phyloP scores from a whole-genome alignment of 2,329 filamentous ascomycete genomes.

The Alternaria arbusti region DNA sequence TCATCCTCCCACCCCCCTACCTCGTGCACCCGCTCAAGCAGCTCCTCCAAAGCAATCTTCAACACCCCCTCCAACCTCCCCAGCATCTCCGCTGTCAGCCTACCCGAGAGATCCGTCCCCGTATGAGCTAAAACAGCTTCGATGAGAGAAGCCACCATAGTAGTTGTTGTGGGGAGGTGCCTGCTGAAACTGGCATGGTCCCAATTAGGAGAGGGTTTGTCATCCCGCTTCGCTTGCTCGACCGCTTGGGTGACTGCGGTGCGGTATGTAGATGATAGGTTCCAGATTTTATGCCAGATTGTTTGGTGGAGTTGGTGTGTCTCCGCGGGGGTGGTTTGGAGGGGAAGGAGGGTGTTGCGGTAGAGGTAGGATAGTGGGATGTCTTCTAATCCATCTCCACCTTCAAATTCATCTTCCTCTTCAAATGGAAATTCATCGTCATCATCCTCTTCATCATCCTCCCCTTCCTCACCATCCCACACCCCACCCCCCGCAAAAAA shows the following conservation, averaged over 20 bases:
- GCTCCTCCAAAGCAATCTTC: background rate
- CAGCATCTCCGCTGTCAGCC: background rate
- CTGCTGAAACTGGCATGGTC: background rate
- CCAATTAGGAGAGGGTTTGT: background rate
- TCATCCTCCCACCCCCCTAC: background rate
- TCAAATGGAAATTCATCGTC: background rate
- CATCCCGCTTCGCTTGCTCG: background rate
- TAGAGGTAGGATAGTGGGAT: background rate
- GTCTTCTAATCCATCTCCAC: background rate
- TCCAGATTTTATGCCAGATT: background rate
- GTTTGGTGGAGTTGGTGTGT: background rate
- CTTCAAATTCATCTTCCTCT: background rate
- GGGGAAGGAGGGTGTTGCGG: background rate
- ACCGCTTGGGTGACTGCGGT: background rate
- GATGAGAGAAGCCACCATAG: background rate
- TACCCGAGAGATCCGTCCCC: background rate
- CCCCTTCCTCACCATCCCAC: background rate
- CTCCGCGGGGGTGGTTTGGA: background rate
- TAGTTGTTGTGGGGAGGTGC: background rate
- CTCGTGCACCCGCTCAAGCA: accelerated
- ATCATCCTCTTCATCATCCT: background rate
- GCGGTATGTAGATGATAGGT: background rate
- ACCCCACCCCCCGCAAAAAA: background rate
- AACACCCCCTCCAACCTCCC: background rate
- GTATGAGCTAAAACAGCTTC: background rate